Evolutionary conservation across 1,284 basidiomycete species (phyloP).

Genomic region (Ustilago bromivora): DNA sequence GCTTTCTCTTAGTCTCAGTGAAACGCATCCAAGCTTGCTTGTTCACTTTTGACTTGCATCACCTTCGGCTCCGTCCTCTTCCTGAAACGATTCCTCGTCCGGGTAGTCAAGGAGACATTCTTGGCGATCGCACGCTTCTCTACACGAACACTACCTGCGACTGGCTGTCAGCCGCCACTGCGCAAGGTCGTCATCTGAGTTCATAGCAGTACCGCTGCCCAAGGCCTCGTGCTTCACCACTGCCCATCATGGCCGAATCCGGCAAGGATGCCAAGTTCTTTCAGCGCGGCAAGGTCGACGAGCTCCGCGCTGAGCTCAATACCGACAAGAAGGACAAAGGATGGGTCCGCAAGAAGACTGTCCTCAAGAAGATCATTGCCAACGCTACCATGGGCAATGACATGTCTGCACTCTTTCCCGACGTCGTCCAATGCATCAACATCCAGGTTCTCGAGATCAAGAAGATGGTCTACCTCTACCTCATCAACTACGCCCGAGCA

Average conservation of each 20-base stretch:
- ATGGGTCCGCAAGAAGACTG: conserved; percentile 63
- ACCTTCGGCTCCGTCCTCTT: background rate
- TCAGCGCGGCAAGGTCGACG: conserved; percentile 66
- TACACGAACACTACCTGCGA: background rate
- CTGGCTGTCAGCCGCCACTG: background rate
- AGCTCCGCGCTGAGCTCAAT: conserved; percentile 66
- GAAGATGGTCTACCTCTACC: conserved; percentile 82
- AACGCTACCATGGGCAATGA: conserved; percentile 74
- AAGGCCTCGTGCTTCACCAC: background rate
- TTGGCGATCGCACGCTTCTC: background rate
- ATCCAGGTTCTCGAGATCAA: conserved; percentile 95
- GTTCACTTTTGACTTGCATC: background rate
- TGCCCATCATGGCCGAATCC: conserved; percentile 55
- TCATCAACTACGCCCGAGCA: conserved; percentile 88
- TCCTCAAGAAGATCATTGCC: conserved; percentile 69
- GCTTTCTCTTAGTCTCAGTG: background rate
- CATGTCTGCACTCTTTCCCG: conserved; percentile 89
- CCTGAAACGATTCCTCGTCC: background rate
- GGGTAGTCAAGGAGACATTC: background rate
- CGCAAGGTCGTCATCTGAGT: background rate
- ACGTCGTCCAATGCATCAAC: conserved; percentile 84
- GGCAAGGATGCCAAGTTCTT: conserved; percentile 69
- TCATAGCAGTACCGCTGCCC: background rate
- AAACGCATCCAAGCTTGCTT: background rate
- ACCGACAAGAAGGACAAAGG: conserved; percentile 69